These are phyloP conservation scores for Trichoderma gamsii DNA, from an alignment of 495 filamentous ascomycete species.

Conservation along the genomic window DNA sequence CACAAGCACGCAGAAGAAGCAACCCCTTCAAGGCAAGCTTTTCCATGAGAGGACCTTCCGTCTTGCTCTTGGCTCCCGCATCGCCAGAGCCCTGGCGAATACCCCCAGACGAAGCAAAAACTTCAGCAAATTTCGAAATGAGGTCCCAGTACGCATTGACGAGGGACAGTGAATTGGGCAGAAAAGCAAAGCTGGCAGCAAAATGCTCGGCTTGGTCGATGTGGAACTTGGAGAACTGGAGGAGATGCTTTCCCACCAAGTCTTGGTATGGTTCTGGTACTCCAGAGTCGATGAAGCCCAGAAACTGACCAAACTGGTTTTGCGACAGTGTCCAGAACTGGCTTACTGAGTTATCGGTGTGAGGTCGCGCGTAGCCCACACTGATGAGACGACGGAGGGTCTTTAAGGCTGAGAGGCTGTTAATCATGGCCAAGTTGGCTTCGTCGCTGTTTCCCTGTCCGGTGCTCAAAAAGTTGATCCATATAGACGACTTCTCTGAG, in stretches of 20 bases:
- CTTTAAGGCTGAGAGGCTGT: conserved; percentile 72
- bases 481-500: conserved; percentile 61
- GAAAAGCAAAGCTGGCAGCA: conserved; percentile 70
- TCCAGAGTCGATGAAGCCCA: conserved; percentile 46
- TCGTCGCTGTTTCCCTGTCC: conserved; percentile 47
- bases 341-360: conserved; percentile 64
- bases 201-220: conserved; percentile 71
- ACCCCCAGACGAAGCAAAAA: conserved; percentile 49
- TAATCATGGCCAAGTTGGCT: conserved; percentile 57
- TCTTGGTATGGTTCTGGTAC: conserved; percentile 40
- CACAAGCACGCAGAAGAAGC: conserved; percentile 72
- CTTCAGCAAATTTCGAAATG: conserved; percentile 65
- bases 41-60: conserved; percentile 59
- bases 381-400: conserved; percentile 73
- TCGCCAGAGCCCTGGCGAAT: conserved; percentile 43
- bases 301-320: conserved; percentile 64
- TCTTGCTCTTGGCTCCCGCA: conserved; percentile 38
- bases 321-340: conserved; percentile 70
- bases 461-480: conserved; percentile 55
- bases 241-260: conserved; percentile 71
- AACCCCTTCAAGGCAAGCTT: conserved; percentile 74
- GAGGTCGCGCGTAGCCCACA: conserved; percentile 75
- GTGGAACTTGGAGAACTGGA: conserved; percentile 89
- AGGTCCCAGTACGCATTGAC: conserved; percentile 78
- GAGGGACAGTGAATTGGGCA: conserved; percentile 71